Evolutionary conservation across 2,329 filamentous ascomycete species (phyloP).

Genomic region (Penicillium polonicum): DNA sequence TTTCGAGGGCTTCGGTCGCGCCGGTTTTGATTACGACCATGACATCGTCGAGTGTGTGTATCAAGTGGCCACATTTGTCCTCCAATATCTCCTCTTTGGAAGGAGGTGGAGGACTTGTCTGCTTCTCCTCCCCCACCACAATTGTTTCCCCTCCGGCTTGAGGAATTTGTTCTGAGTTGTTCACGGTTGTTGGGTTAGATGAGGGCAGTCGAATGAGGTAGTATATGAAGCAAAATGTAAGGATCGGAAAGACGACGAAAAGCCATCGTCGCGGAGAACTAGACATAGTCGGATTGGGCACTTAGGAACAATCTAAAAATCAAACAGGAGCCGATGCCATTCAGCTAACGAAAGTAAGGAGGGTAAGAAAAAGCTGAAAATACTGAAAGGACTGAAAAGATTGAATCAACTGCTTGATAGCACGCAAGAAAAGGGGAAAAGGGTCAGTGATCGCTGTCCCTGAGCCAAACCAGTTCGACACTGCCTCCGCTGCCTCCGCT

Average conservation of each 20-base stretch:
- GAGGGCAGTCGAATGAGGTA: constrained; percentile 16
- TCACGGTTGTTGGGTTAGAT: constrained; percentile 1
- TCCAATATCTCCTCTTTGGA: constrained; percentile 10
- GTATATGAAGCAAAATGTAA: constrained; percentile 22
- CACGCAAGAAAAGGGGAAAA: constrained; percentile 12
- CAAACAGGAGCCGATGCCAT: constrained; percentile 8
- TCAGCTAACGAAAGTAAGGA: constrained; percentile 1
- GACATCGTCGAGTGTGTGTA: constrained; percentile 25
- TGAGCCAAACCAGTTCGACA: constrained; percentile 12
- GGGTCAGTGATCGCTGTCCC: constrained; percentile 14
- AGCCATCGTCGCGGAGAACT: constrained; percentile 26
- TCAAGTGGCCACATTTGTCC: constrained; percentile 17
- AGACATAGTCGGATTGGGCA: constrained; percentile 18
- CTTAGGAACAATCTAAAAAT: neutral
- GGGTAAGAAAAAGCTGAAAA: neutral
- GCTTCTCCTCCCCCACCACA: constrained; percentile 3
- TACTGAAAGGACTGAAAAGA: neutral
- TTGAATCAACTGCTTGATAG: constrained; percentile 9
- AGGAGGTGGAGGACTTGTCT: neutral
- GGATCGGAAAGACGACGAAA: constrained; percentile 23
- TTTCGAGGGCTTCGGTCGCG: constrained; percentile 30
- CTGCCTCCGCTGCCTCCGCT: constrained; percentile 4
- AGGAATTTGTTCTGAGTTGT: constrained; percentile 4
- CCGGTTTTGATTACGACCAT: constrained; percentile 32
- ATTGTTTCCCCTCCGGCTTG: constrained; percentile 6